A percentile compares a stretch with the other conserved stretches of the same genome.
These are phyloP conservation scores for Aspergillus sp. DNA, from an alignment of 2,329 filamentous ascomycete species.

Conservation along the genomic window DNA sequence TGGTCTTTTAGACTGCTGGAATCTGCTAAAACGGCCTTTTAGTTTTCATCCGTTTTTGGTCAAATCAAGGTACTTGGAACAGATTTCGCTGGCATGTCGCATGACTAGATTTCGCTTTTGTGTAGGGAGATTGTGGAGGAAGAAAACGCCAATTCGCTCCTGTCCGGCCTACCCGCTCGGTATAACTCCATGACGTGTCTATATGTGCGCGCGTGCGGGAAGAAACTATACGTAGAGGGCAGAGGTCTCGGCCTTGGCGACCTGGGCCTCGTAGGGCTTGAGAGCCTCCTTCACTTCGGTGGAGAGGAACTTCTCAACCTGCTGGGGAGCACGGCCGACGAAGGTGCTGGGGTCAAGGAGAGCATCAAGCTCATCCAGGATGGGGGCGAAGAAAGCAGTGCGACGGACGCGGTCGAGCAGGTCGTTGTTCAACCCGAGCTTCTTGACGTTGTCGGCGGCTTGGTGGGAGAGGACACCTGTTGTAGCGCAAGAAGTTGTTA, in stretches of 20 bases:
- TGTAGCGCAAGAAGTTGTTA: conserved; percentile 17
- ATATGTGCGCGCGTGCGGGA: background rate
- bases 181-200: background rate
- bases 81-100: background rate
- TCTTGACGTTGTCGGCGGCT: conserved; percentile 70
- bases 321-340: conserved; percentile 57
- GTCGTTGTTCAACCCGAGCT: conserved; percentile 75
- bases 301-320: conserved; percentile 55
- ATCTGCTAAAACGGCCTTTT: background rate
- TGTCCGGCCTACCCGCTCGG: background rate
- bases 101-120: background rate
- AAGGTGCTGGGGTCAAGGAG: conserved; percentile 67
- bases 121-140: background rate
- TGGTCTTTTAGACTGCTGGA: background rate
- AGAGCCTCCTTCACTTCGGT: conserved; percentile 53
- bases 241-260: conserved; percentile 40
- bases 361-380: conserved; percentile 67
- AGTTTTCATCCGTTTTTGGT: background rate
- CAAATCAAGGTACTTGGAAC: background rate
- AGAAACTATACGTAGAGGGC: conserved; percentile 42
- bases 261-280: conserved; percentile 47
- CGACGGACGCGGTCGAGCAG: conserved; percentile 74
- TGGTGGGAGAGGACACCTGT: conserved; percentile 70
- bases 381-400: conserved; percentile 71
- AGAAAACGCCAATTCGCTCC: background rate